A percentile compares a stretch with the other conserved stretches of the same genome.
phyloP scores from a whole-genome alignment of 495 filamentous ascomycete genomes.

The Gamarada debralockiae region DNA sequence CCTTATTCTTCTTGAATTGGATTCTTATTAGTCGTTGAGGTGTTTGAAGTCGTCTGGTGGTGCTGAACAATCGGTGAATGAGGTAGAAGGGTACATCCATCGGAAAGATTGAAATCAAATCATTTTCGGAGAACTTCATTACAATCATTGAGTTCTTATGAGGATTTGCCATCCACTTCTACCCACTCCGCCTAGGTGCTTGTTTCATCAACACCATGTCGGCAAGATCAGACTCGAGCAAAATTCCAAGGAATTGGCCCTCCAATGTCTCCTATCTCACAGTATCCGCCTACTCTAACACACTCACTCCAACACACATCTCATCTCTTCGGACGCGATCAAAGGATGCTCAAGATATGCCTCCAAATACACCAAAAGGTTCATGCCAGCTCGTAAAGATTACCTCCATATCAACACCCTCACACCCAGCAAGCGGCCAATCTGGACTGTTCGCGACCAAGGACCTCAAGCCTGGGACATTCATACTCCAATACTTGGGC shows the following conservation, averaged over 20 bases:
- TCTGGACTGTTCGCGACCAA: constrained; percentile 60
- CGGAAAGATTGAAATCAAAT: no score
- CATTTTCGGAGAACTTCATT: no score
- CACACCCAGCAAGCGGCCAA: constrained; percentile 63
- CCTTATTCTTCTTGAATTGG: no score
- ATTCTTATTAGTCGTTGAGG: no score
- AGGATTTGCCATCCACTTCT: no score
- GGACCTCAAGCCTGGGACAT: constrained; percentile 48
- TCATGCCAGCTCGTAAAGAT: constrained; percentile 51
- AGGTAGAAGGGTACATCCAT: no score
- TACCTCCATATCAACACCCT: constrained; percentile 42
- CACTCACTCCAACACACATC: constrained; percentile 35
- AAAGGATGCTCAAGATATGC: constrained; percentile 25
- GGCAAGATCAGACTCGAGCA: neutral
- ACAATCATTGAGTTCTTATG: no score
- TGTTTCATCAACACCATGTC: no score
- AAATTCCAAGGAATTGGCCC: neutral
- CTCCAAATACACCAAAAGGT: constrained; percentile 31
- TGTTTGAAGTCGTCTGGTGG: no score
- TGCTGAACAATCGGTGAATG: no score
- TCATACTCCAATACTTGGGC: constrained; percentile 66
- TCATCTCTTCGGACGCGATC: constrained; percentile 33
- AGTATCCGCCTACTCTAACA: constrained; percentile 43
- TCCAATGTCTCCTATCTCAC: constrained; percentile 46
- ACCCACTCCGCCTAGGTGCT: no score